Conservation (phyloP, 73 alveolate species). For the Effrenium voratum region DNA sequence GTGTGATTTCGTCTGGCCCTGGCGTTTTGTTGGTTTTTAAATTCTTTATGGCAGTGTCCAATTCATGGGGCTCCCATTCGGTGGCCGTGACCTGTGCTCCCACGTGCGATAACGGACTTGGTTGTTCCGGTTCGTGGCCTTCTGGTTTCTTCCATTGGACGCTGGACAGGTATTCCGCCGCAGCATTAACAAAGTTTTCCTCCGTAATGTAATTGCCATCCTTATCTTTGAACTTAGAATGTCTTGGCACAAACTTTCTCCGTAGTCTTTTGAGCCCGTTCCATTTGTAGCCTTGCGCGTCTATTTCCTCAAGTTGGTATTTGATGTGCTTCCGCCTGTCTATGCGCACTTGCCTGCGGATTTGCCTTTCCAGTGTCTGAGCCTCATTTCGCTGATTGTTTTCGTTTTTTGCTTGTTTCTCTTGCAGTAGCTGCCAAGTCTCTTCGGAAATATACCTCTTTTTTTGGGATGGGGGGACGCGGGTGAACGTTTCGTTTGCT, state of each 20-base stretch:
- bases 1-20: not conserved
- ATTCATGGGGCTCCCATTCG: not conserved
- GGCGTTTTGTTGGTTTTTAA: not conserved
- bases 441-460: not conserved
- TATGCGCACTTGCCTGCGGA: not conserved
- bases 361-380: not conserved
- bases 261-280: not conserved
- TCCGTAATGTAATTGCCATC: not conserved
- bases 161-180: not conserved
- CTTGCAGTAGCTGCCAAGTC: not conserved
- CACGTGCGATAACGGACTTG: not conserved
- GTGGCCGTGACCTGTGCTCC: not conserved
- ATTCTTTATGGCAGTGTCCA: not conserved
- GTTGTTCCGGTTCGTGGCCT: no score
- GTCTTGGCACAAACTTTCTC: not conserved
- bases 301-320: not conserved
- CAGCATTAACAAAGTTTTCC: not conserved
- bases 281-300: not conserved
- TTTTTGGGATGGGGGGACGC: not conserved
- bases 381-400: not conserved
- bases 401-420: not conserved
- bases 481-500: not conserved
- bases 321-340: not conserved
- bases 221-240: not conserved
- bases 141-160: slow-evolving; percentile 34